Evolutionary conservation across 2,329 filamentous ascomycete genomes (phyloP).

Genomic region (Fusarium napiforme): DNA sequence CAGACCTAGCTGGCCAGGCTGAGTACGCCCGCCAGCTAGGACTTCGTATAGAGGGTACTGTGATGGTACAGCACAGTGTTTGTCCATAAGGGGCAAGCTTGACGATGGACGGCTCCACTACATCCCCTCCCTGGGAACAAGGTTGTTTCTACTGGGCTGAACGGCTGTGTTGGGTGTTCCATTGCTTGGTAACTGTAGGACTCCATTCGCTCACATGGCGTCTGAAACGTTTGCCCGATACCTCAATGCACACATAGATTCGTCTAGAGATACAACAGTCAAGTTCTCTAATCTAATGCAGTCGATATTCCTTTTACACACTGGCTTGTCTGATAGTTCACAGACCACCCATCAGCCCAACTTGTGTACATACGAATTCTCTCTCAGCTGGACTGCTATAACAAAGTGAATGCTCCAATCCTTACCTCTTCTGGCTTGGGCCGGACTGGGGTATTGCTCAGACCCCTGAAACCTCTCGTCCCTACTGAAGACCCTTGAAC

Average conservation of each 20-base stretch:
- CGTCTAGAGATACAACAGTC: background rate
- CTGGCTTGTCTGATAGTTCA: background rate
- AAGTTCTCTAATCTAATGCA: background rate
- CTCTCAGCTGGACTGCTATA: conserved; percentile 23
- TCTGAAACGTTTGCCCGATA: conserved; percentile 13
- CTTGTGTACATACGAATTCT: background rate
- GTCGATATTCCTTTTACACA: background rate
- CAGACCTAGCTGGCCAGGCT: background rate
- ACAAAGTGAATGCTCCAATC: conserved; percentile 4
- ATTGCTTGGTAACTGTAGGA: background rate
- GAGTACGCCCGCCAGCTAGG: background rate
- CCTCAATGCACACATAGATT: background rate
- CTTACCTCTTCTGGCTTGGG: conserved; percentile 14
- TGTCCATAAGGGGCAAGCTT: conserved; percentile 9
- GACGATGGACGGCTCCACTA: conserved; percentile 1
- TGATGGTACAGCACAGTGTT: conserved; percentile 18
- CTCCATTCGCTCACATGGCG: conserved; percentile 2
- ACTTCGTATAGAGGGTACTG: conserved; percentile 23
- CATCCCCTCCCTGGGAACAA: background rate
- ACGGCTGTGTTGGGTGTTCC: background rate
- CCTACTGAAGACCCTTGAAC: conserved; percentile 21
- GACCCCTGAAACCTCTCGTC: conserved; percentile 24
- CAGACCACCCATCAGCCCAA: conserved; percentile 16
- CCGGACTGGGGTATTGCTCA: conserved; percentile 6
- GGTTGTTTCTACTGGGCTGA: conserved; percentile 26